Evolutionary conservation across 148 eudicot genomes (phyloP), one percentile per base, ranked within the genome.

Genomic region (Amaranthus palmeri): DNA sequence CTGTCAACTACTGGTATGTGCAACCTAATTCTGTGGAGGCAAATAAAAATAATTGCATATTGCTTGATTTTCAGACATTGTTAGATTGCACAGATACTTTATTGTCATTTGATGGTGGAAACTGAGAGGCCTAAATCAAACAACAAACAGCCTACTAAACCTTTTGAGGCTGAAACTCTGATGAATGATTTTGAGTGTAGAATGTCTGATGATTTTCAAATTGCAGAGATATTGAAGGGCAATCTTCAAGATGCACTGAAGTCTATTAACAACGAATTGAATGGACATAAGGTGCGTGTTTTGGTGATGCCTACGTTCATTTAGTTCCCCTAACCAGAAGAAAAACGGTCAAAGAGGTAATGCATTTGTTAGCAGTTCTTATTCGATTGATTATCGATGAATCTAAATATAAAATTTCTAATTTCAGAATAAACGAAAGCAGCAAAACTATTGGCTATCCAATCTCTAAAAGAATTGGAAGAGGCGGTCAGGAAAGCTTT

Each of bases 161-260:
- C 81, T 72, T 36, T 73, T 79, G 49, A 83, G n/a, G 83, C 85
- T 61, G 73, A 25, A 52, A 85, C 78, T 72, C 74, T 95, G 69
- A 84, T 64, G 46, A 72, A 67, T 54, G 91, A 87, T 71, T 85
- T 91, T 12, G 76, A 86, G 74, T 72, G 77, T 65, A 85, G 76
- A 77, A 71, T 95, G 83, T 69, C 82, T 5, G 97, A 95, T 85
- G 93, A 95, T 77, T 73, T 95, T 82, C 96, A 91, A 76, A 85
- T 91, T 3, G 84, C 91, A 0, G 77, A 83, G 36, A 60, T 95
- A 54, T 73, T 95, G 78, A 91, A 81, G 65, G 79, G 80, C 45
- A 69, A 85, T 65, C 96, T 95, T 54, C 82, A 69, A 76, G 89
- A 91, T 47, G 83, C 93, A 10, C 81, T 87, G 56, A 85, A 64